Evolutionary conservation across 75 land plant species (phyloP).

Genomic region (Pinus tabuliformis): DNA sequence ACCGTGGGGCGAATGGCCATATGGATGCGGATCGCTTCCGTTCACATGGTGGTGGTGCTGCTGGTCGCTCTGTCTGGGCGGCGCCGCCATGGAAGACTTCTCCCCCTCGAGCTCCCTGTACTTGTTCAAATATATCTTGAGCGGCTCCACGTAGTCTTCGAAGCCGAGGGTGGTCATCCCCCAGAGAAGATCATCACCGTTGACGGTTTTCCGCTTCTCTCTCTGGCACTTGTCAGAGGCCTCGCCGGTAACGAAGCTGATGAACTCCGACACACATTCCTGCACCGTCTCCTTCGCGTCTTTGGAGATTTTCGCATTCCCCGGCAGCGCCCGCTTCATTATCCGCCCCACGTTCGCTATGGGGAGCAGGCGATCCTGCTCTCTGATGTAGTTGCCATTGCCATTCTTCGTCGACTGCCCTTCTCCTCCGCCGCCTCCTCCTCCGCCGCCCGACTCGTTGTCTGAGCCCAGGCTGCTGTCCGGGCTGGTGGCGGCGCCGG

Average conservation of each 20-base stretch:
- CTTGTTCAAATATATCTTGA: slow-evolving; percentile 70
- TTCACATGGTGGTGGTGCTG: too few species aligned
- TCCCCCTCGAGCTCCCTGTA: slow-evolving; percentile 56
- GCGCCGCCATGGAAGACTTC: too few species aligned
- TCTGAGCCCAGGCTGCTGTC: too few species aligned
- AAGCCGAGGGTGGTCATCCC: slow-evolving; percentile 81
- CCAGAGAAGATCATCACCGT: slow-evolving; percentile 80
- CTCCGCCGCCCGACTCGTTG: too few species aligned
- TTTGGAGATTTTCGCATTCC: slow-evolving; percentile 73
- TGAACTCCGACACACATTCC: slow-evolving; percentile 87
- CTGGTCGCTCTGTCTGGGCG: too few species aligned
- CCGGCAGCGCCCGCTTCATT: slow-evolving; percentile 75
- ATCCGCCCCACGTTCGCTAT: slow-evolving; percentile 76
- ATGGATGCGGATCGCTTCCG: too few species aligned
- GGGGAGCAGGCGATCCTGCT: slow-evolving; percentile 77
- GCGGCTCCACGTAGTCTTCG: slow-evolving; percentile 77
- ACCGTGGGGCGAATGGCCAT: too few species aligned
- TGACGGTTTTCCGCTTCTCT: slow-evolving; percentile 76
- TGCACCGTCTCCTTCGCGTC: slow-evolving; percentile 84
- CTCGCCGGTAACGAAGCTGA: slow-evolving; percentile 82
- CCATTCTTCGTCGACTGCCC: too few species aligned
- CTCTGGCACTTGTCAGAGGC: slow-evolving; percentile 76
- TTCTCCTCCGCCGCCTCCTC: too few species aligned
- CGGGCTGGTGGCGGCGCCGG: too few species aligned
- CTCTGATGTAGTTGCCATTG: neutral